phyloP scores from a whole-genome alignment of 2,329 filamentous ascomycete genomes.

The Exophiala spinifera region DNA sequence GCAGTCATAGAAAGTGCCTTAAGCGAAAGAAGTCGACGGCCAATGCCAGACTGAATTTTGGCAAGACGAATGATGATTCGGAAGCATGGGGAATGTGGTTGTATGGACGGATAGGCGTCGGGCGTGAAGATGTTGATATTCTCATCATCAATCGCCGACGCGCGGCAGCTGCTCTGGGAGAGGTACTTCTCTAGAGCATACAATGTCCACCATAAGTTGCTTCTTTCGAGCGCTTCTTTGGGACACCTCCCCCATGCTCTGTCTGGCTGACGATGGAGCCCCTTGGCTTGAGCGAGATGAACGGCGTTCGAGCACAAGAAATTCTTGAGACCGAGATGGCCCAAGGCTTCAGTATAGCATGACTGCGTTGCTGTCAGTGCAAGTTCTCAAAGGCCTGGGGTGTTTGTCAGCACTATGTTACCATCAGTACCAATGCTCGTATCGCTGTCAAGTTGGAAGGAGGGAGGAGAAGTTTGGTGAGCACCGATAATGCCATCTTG shows the following conservation, averaged over 20 bases:
- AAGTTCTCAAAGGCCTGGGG: too few relatives aligned
- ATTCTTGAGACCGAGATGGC: slow-evolving; percentile 3
- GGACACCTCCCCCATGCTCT: slow-evolving; percentile 9
- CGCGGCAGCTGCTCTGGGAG: not conserved
- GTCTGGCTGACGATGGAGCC: slow-evolving; percentile 9
- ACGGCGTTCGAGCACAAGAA: slow-evolving; percentile 10
- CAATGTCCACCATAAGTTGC: slow-evolving; percentile 10
- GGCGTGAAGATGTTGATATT: slow-evolving; percentile 5
- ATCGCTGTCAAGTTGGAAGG: slow-evolving; percentile 7
- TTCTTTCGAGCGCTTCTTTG: slow-evolving; percentile 5
- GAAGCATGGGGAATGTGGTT: not conserved
- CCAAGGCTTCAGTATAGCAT: slow-evolving; percentile 6
- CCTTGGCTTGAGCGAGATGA: slow-evolving; percentile 10
- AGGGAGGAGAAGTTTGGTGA: slow-evolving; percentile 6
- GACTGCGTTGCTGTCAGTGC: not conserved
- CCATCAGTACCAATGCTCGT: slow-evolving; percentile 11
- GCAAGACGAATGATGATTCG: not conserved
- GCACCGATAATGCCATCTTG: slow-evolving; percentile 10
- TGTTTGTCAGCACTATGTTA: not conserved
- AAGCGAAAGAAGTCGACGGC: slow-evolving; percentile 4
- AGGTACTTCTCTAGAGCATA: slow-evolving; percentile 4
- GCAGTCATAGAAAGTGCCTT: slow-evolving; percentile 4
- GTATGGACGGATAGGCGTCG: not conserved
- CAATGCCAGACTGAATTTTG: slow-evolving; percentile 3
- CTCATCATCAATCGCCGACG: slow-evolving; percentile 10